These are phyloP conservation scores for Fonsecaea multimorphosa DNA, from an alignment of 2,329 filamentous ascomycete species.

Conservation along the genomic window DNA sequence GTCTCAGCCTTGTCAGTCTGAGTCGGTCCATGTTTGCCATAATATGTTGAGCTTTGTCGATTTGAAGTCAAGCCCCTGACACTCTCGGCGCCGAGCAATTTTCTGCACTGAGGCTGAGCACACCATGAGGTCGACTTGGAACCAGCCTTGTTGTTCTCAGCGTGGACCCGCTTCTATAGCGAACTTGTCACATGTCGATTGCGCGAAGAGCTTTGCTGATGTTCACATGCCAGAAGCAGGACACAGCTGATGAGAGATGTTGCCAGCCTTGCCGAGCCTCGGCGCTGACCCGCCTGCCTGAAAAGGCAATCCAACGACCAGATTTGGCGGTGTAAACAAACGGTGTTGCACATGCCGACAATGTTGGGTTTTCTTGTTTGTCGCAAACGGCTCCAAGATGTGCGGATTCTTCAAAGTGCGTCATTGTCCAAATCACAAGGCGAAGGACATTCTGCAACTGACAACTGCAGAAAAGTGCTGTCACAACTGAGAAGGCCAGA, in stretches of 20 bases:
- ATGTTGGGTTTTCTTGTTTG: not conserved
- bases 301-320: slow-evolving; percentile 17
- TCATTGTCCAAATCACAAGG: not conserved
- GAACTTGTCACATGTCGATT: not conserved
- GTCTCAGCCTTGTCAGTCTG: not conserved
- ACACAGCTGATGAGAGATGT: not conserved
- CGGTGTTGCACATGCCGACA: not conserved
- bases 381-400: not conserved
- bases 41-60: not conserved
- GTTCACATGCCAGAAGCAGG: not conserved
- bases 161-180: not conserved
- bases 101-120: not conserved
- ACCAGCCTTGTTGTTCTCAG: slow-evolving; percentile 1
- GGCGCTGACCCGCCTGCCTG: slow-evolving; percentile 15
- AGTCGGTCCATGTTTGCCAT: not conserved
- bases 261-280: slow-evolving; percentile 19
- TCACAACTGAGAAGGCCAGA: not conserved
- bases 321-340: not conserved
- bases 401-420: not conserved
- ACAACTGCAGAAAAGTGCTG: not conserved
- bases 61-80: not conserved
- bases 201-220: not conserved
- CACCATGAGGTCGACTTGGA: slow-evolving; percentile 6
- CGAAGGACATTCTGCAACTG: not conserved
- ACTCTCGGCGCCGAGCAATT: not conserved